Percentiles rank a stretch among this genome's conserved stretches.
phyloP scores from a whole-genome alignment of 176 grass and related monocot species.

The Phragmites australis region DNA sequence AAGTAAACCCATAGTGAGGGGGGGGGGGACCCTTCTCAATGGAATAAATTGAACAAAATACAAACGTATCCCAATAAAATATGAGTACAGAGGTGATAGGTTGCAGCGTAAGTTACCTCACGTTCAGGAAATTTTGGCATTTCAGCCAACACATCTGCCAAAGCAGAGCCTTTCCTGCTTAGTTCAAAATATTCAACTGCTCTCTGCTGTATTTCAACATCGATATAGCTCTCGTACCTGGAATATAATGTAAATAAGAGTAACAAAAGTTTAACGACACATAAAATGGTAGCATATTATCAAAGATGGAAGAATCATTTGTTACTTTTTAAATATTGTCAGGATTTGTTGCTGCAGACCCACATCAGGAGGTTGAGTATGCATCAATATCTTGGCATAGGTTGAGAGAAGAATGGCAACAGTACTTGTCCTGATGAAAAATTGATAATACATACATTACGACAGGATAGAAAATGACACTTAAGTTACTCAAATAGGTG shows the following conservation, averaged over 20 bases:
- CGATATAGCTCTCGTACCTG: conserved; percentile 98
- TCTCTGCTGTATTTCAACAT: conserved; percentile 98
- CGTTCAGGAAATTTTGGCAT: conserved; percentile 99
- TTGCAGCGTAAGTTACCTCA: conserved; percentile 50
- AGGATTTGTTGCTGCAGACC: conserved; percentile 93
- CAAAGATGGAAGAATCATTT: conserved; percentile 28
- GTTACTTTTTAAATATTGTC: conserved; percentile 86
- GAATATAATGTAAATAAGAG: conserved; percentile 14
- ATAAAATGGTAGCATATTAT: conserved; percentile 26
- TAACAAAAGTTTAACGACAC: conserved; percentile 19
- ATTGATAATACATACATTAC: conserved; percentile 21
- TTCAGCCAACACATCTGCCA: conserved; percentile 92
- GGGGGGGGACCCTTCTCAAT: not conserved
- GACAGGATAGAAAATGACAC: conserved; percentile 9
- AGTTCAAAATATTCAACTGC: conserved; percentile 96
- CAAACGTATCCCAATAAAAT: not conserved
- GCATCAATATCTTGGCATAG: conserved; percentile 98
- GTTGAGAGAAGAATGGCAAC: conserved; percentile 95
- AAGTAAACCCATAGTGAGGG: conserved; percentile 41
- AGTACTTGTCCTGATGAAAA: conserved; percentile 77
- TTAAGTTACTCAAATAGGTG: conserved; percentile 31
- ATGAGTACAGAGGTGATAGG: not conserved
- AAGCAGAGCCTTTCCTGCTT: conserved; percentile 83
- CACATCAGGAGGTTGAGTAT: conserved; percentile 80
- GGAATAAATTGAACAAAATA: conserved; percentile 31